These are phyloP conservation scores for Rhexocercosporidium sp. DNA, from an alignment of 2,329 filamentous ascomycete species.

Conservation along the genomic window DNA sequence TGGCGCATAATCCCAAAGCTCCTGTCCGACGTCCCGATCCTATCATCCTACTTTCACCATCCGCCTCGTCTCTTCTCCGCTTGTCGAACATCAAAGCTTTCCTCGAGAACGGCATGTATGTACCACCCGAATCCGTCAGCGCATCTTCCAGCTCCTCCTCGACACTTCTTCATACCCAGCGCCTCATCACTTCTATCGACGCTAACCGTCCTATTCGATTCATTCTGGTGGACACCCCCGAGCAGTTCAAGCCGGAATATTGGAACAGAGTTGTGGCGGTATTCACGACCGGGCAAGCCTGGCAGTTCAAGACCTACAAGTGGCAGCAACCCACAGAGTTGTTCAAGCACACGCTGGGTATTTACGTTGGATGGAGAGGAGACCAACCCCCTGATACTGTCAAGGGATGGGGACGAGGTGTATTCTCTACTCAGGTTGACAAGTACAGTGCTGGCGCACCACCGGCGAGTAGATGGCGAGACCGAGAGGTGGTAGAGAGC, in stretches of 20 bases:
- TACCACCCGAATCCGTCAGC: constrained; percentile 70
- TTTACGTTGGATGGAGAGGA: constrained; percentile 91
- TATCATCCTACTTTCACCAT: constrained; percentile 96
- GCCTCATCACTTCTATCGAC: constrained; percentile 74
- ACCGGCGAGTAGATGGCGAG: constrained; percentile 69
- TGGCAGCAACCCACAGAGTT: constrained; percentile 89
- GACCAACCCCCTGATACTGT: constrained; percentile 81
- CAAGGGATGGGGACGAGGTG: constrained; percentile 83
- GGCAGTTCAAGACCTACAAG: constrained; percentile 99
- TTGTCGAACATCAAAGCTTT: constrained; percentile 97
- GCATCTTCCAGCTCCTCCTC: constrained; percentile 67
- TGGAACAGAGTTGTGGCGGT: constrained; percentile 95
- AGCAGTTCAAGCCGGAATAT: constrained; percentile 97
- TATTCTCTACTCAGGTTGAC: constrained; percentile 81
- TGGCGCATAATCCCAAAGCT: constrained; percentile 60
- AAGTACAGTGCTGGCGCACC: constrained; percentile 69
- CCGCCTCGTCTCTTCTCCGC: constrained; percentile 90
- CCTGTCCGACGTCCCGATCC: constrained; percentile 68
- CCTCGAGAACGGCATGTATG: constrained; percentile 82
- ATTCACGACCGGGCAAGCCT: constrained; percentile 95
- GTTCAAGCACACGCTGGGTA: constrained; percentile 84
- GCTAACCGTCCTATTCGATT: constrained; percentile 80
- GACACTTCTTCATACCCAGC: constrained; percentile 86
- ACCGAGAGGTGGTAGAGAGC: constrained; percentile 89
- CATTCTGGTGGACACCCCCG: constrained; percentile 90